Conservation (phyloP, 805 yeast species). For the Ogataea siamensis region DNA sequence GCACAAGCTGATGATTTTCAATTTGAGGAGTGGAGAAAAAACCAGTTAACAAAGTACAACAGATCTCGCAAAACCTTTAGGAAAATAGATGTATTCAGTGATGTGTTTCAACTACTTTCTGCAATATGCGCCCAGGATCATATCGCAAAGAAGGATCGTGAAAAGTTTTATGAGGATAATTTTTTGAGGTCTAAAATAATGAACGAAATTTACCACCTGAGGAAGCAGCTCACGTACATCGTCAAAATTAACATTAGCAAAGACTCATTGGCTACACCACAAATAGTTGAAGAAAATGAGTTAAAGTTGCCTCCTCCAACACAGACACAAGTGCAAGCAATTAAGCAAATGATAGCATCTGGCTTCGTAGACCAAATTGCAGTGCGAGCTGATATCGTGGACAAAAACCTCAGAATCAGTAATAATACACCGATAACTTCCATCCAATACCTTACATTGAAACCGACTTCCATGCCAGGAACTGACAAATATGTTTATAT, state of each 20-base stretch:
- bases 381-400: conserved; percentile 71
- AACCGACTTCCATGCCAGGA: conserved; percentile 37
- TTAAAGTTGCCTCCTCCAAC: conserved; percentile 65
- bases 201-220: conserved; percentile 79
- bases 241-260: conserved; percentile 64
- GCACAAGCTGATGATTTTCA: conserved; percentile 44
- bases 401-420: conserved; percentile 58
- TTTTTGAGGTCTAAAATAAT: conserved; percentile 75
- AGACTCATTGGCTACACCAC: conserved; percentile 54
- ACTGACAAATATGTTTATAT: conserved; percentile 64
- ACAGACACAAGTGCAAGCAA: conserved; percentile 64
- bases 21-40: conserved; percentile 35
- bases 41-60: conserved; percentile 49
- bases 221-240: conserved; percentile 75
- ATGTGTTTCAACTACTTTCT: conserved; percentile 69
- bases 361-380: conserved; percentile 93
- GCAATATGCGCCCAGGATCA: conserved; percentile 89
- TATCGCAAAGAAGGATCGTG: conserved; percentile 49
- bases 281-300: conserved; percentile 38
- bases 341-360: conserved; percentile 89
- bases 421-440: conserved; percentile 56
- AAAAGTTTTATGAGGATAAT: conserved; percentile 52
- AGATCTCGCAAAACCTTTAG: conserved; percentile 61
- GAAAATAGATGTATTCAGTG: conserved; percentile 70
- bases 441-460: conserved; percentile 64